Percentiles rank a stretch among this genome's conserved stretches.
Conservation (phyloP, 768 basidiomycete genomes). For the Xerocomellus chrysenteron region DNA sequence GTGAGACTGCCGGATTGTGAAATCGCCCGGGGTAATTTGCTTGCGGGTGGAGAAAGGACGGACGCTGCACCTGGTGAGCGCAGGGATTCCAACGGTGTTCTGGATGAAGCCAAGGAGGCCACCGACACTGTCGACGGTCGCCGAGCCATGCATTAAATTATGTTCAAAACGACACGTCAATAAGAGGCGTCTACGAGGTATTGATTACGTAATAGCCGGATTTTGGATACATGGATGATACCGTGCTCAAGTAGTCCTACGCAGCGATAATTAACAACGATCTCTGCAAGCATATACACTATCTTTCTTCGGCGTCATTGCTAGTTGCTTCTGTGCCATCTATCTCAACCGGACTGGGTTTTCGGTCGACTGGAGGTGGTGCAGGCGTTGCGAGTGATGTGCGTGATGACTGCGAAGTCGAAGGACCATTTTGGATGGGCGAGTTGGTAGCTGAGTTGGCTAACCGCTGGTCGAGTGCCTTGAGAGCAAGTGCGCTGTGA, state of each 20-base stretch:
- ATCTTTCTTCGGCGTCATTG: conserved; percentile 23
- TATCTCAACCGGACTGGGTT: conserved; percentile 22
- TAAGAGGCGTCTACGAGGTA: background rate
- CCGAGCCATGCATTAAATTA: conserved; percentile 35
- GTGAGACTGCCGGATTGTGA: conserved; percentile 11
- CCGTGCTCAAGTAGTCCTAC: conserved; percentile 1
- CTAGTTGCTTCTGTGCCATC: conserved; percentile 16
- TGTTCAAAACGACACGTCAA: background rate
- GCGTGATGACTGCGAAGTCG: conserved; percentile 29
- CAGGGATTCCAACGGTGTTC: conserved; percentile 7
- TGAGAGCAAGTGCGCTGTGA: conserved; percentile 87
- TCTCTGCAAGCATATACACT: conserved; percentile 13
- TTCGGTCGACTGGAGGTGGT: conserved; percentile 34
- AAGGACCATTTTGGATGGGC: conserved; percentile 30
- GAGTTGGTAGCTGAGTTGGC: conserved; percentile 51
- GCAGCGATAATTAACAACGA: conserved; percentile 5
- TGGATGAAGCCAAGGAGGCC: conserved; percentile 25
- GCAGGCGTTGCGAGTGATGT: conserved; percentile 30
- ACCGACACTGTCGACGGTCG: conserved; percentile 38
- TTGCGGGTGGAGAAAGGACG: conserved; percentile 2
- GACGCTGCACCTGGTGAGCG: conserved; percentile 7
- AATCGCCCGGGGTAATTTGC: conserved; percentile 6
- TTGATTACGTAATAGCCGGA: conserved; percentile 23
- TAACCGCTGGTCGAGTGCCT: conserved; percentile 92
- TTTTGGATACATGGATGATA: background rate